Conservation (phyloP, 495 filamentous ascomycete genomes). For the Penicillium verhagenii region DNA sequence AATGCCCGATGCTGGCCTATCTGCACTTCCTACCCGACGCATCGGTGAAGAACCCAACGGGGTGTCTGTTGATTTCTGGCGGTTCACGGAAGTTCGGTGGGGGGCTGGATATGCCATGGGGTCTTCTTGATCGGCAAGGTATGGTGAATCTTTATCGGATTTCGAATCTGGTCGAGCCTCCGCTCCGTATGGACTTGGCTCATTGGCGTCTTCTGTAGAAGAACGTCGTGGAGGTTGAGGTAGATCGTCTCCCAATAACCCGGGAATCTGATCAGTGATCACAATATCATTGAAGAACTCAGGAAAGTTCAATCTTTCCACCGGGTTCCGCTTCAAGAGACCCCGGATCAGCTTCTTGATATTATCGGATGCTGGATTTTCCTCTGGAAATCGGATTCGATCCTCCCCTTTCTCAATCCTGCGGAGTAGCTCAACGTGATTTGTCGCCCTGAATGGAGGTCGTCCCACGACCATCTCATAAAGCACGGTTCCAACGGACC, state of each 20-base stretch:
- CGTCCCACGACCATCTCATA: slow-evolving; percentile 92
- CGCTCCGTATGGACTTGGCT: slow-evolving; percentile 14
- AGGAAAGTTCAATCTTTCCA: slow-evolving; percentile 78
- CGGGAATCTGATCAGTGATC: slow-evolving; percentile 77
- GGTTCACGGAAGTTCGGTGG: slow-evolving; percentile 25
- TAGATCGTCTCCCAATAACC: slow-evolving; percentile 72
- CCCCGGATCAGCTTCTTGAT: slow-evolving; percentile 79
- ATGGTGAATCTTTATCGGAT: slow-evolving; percentile 24
- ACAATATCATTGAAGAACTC: slow-evolving; percentile 76
- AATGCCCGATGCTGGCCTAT: slow-evolving; percentile 29
- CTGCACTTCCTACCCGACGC: slow-evolving; percentile 40
- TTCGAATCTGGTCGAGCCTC: slow-evolving; percentile 27
- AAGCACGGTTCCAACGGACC: slow-evolving; percentile 94
- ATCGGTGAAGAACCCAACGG: slow-evolving; percentile 35
- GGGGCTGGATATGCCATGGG: slow-evolving; percentile 24
- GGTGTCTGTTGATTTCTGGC: slow-evolving; percentile 37
- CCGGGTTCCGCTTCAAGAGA: slow-evolving; percentile 80
- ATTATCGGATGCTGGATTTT: slow-evolving; percentile 65
- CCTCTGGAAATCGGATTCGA: slow-evolving; percentile 75
- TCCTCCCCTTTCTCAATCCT: slow-evolving; percentile 88
- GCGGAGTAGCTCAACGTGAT: slow-evolving; percentile 90
- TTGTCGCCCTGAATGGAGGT: slow-evolving; percentile 87
- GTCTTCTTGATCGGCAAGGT: slow-evolving; percentile 26
- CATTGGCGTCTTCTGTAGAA: slow-evolving; percentile 18
- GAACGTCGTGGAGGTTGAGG: slow-evolving; percentile 32